Base-by-base conservation (phyloP, 2,329 filamentous ascomycete genomes). In the Fusarium tanahbumbuense region DNA sequence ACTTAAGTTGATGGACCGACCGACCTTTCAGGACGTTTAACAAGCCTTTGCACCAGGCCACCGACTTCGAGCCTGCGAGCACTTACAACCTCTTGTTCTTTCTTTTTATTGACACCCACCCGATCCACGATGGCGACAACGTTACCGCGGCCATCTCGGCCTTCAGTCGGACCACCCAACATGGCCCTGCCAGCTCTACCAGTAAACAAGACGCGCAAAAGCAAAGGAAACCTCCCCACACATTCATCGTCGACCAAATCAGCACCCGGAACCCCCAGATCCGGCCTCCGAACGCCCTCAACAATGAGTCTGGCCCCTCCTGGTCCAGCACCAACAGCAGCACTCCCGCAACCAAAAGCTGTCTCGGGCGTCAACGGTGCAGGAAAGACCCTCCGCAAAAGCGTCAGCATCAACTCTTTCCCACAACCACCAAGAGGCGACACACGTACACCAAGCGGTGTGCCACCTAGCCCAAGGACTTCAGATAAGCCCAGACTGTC, bases 371-470 rank as follows among this genome's bases (percentile, higher is more conserved):
- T 89, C 16, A 89, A 88, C 67, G 83, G 83, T 32, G 83, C 88
- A 8, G 88, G 89, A 27, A 94, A 91, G 79, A 89, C 90, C 2
- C 81, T 98, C 58, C 89, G 94, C 67, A 97, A 97, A 81, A 92
- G 92, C 2, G 91, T 97, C 76, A 98, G 94, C 84, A 97, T 98
- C 76, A 95, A 94, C 77, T 91, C 93, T 2, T 98, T 98, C 76
- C 95, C 95, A 30, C 92, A 97, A 70, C 95, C 95, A 16, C 95
- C 95, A 16, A 90, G 90, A 72, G 88, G 89, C 49, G 86, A 87
- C 56, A 85, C 81, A 56, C 85, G 87, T 70, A 55, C 54, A 53
- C 81, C 84, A 49, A 83, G 83, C 73, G 93, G 86, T 81, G 83
- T 89, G 60, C 92, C 88, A 54, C 88, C 85, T 57, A 88, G 88